These are phyloP conservation scores for Bisporella sp. DNA, from an alignment of 2,329 filamentous ascomycete species.

Conservation along the genomic window DNA sequence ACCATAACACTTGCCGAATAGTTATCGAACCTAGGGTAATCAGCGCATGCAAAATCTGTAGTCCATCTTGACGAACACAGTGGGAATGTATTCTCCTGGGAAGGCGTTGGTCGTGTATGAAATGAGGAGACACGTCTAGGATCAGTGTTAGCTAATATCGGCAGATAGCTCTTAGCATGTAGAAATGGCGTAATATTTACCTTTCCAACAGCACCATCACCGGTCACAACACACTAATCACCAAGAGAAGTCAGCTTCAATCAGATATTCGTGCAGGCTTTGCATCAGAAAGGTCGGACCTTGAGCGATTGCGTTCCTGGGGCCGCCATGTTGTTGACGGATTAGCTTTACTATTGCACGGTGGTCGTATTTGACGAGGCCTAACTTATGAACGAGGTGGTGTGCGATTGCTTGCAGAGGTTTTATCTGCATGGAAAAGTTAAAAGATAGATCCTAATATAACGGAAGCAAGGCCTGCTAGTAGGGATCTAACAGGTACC, in stretches of 20 bases:
- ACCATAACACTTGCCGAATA: slow-evolving; percentile 99
- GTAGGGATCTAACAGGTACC: too few species aligned
- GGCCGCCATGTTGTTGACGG: slow-evolving; percentile 55
- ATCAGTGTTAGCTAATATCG: slow-evolving; percentile 24
- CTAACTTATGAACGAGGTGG: slow-evolving; percentile 8
- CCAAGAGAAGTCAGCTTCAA: slow-evolving; percentile 17
- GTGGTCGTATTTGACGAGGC: slow-evolving; percentile 6
- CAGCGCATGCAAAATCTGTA: slow-evolving; percentile 6
- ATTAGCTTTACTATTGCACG: slow-evolving; percentile 7
- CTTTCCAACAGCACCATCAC: slow-evolving; percentile 99
- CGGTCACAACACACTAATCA: slow-evolving; percentile 88
- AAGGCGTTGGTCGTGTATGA: slow-evolving; percentile 99
- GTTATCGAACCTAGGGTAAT: slow-evolving; percentile 75
- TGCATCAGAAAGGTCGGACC: slow-evolving; percentile 43
- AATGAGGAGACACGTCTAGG: slow-evolving; percentile 93
- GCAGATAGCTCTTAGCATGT: neutral
- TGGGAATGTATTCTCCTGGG: slow-evolving; percentile 99
- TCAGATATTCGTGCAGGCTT: slow-evolving; percentile 7
- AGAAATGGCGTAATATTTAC: slow-evolving; percentile 42
- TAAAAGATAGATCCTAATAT: slow-evolving; percentile 18
- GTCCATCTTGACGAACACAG: slow-evolving; percentile 58
- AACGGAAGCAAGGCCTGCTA: slow-evolving; percentile 13
- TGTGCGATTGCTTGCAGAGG: slow-evolving; percentile 11
- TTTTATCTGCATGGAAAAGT: slow-evolving; percentile 17
- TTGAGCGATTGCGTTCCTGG: slow-evolving; percentile 81